Evolutionary conservation across 2,329 filamentous ascomycete species (phyloP), one percentile per base, ranked within the genome.

Genomic region (Didymella segeticola): DNA sequence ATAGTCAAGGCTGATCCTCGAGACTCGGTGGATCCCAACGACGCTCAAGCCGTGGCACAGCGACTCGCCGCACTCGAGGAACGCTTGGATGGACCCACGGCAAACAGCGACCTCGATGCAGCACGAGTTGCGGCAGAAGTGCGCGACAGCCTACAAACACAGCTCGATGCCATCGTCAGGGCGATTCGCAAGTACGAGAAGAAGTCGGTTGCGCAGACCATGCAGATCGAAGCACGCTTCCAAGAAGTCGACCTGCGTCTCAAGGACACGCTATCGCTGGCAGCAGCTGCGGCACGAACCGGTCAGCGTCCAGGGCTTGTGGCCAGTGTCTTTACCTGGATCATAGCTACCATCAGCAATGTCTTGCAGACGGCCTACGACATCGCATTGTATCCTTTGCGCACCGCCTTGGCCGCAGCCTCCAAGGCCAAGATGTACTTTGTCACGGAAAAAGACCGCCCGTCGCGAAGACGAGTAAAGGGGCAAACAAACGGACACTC

Each of bases 131-230:
- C 72, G 15, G 64, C 71, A 5, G 86, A 90, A 53, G 81, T 90
- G 11, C 83, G 86, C 34, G 85, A 84, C 55, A 78, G 80, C 23
- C 80, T 93, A 10, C 89, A 92, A 61, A 88, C 91, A 0, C 91
- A 97, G 54, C 82, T 98, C 5, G 93, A 97, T 65, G 90, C 91
- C 0, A 79, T 98, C 26, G 95, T 92, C 64, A 87, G 93, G 41
- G 93, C 93, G 4, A 89, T 98, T 37, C 85, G 93, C 17, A 86
- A 91, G 29, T 96, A 96, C 66, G 93, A 98, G 77, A 97, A 96
- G 77, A 90, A 92, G 65, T 86, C 89, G 4, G 88, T 88, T 0
- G 80, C 93, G 7, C 83, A 92, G 23, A 83, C 89, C 9, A 82
- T 89, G 48, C 88, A 93, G 67, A 90, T 87, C 2, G 91, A 96